A percentile compares a stretch with the other conserved stretches of the same genome.
Conservation (phyloP, 2,329 filamentous ascomycete genomes). For the Biscogniauxia marginata region DNA sequence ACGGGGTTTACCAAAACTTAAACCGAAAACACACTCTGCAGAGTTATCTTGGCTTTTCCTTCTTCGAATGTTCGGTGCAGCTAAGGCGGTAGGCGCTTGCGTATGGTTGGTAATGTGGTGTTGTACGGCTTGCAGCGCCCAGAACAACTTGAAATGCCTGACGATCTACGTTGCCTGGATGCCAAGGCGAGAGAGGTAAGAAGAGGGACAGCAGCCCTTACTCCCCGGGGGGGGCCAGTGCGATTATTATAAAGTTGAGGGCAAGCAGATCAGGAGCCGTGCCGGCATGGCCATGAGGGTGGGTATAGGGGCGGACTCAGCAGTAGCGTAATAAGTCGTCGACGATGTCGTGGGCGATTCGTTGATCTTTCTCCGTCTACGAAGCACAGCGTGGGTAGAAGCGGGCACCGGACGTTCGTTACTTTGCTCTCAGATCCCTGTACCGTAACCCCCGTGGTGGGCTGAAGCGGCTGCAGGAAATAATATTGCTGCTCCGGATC, state of each 20-base stretch:
- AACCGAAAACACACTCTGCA: neutral
- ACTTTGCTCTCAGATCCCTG: slow-evolving; percentile 11
- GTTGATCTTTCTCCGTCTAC: slow-evolving; percentile 22
- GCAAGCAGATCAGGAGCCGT: neutral
- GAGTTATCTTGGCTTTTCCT: slow-evolving; percentile 24
- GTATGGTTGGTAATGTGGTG: slow-evolving; percentile 17
- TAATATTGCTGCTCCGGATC: slow-evolving; percentile 17
- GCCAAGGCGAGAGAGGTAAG: slow-evolving; percentile 20
- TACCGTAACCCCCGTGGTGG: slow-evolving; percentile 11
- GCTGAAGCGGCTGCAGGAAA: slow-evolving; percentile 23
- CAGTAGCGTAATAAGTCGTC: neutral
- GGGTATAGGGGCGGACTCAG: slow-evolving; percentile 2
- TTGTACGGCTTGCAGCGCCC: slow-evolving; percentile 15
- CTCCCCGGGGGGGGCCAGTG: slow-evolving; percentile 9
- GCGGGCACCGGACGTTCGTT: slow-evolving; percentile 10
- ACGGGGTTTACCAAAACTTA: slow-evolving; percentile 13
- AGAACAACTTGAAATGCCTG: slow-evolving; percentile 7
- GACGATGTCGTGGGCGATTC: slow-evolving; percentile 7
- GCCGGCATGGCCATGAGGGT: slow-evolving; percentile 6
- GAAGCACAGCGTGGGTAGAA: slow-evolving; percentile 15
- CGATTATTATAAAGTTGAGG: slow-evolving; percentile 21
- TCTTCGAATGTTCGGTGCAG: slow-evolving; percentile 31
- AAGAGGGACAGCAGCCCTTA: slow-evolving; percentile 6
- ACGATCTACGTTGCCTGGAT: slow-evolving; percentile 19
- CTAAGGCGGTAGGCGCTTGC: slow-evolving; percentile 15